Evolutionary conservation across 2,329 filamentous ascomycete species (phyloP).

Genomic region (Parastagonospora nodorum): DNA sequence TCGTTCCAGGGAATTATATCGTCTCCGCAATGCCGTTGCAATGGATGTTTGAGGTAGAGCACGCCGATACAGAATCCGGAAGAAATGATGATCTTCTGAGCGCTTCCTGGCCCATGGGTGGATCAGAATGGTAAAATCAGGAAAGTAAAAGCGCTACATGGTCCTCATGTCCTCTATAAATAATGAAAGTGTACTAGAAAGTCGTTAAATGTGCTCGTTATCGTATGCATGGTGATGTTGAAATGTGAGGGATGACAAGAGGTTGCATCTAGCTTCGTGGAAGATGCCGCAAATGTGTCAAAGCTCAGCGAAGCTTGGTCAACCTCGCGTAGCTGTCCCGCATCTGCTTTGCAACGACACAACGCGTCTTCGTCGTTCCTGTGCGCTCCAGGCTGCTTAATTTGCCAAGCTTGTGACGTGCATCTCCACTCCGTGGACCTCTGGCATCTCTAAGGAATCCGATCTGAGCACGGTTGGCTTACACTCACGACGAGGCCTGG

Average conservation of each 20-base stretch:
- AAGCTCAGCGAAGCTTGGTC: not conserved
- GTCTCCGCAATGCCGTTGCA: too few relatives aligned
- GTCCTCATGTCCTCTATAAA: not conserved
- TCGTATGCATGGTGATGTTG: not conserved
- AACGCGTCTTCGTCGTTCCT: not conserved
- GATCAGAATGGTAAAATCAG: not conserved
- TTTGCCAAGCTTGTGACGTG: too few relatives aligned
- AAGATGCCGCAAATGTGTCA: not conserved
- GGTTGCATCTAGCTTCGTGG: not conserved
- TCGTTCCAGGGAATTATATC: too few relatives aligned
- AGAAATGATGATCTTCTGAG: not conserved
- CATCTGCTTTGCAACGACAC: not conserved
- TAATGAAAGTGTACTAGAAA: not conserved
- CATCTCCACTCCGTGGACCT: too few relatives aligned
- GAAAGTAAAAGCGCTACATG: not conserved
- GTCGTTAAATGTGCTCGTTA: not conserved
- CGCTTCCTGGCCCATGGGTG: not conserved
- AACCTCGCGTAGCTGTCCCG: not conserved
- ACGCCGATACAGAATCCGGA: not conserved
- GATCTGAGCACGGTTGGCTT: too few relatives aligned
- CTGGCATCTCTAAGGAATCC: too few relatives aligned
- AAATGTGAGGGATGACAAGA: not conserved
- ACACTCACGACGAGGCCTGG: too few relatives aligned
- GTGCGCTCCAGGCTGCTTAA: too few relatives aligned
- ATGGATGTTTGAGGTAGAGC: too few relatives aligned